Evolutionary conservation across 768 basidiomycete species (phyloP), one percentile per base, ranked within the genome.

Genomic region (Dioszegia crocea): DNA sequence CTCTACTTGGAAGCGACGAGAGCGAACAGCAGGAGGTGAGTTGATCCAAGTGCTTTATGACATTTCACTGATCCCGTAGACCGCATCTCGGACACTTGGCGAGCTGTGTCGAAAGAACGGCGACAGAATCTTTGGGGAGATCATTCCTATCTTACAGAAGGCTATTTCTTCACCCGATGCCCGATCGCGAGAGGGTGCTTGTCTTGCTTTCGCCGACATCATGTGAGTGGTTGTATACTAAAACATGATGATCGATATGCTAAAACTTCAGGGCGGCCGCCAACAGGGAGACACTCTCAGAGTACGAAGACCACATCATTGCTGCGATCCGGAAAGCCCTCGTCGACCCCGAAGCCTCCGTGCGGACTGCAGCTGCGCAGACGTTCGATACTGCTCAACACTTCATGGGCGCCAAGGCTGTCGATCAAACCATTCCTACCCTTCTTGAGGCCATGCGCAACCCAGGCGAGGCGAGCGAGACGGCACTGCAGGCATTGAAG

Each of bases 61-160:
- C n/a, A 27, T 30, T 4, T 23, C 33, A 5, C 43, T 33, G 31
- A 55, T 27, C 39, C 36, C 26, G 3, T 64, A 93, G 90, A 94
- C 88, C 23, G 91, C 91, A n/a, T 83, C 84, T 16, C 83, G 91
- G 38, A 96, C 92, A 1, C 84, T 89, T 6, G 83, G 84, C 11
- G 94, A 99, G 74, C 77, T 97, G 0, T 96, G 90, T 75, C 87
- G 88, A 75, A 98, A 97, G 77, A 93, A 93, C 66, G 94, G 96
- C 16, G 96, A 98, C 76, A 85, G 86, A 57, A 85, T 94, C 58
- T 70, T 98, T 36, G 85, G 83, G 21, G 92, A 92, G 63, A 86
- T 94, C 50, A 82, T 98, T 63, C 80, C 84, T 2, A 87, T 90
- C 53, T 78, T 99, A 59, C 88, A 87, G 54, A 65, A 73, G 31